These are phyloP conservation scores for Stephania yunnanensis DNA, from an alignment of 164 flowering plant genomes.

Conservation along the genomic window DNA sequence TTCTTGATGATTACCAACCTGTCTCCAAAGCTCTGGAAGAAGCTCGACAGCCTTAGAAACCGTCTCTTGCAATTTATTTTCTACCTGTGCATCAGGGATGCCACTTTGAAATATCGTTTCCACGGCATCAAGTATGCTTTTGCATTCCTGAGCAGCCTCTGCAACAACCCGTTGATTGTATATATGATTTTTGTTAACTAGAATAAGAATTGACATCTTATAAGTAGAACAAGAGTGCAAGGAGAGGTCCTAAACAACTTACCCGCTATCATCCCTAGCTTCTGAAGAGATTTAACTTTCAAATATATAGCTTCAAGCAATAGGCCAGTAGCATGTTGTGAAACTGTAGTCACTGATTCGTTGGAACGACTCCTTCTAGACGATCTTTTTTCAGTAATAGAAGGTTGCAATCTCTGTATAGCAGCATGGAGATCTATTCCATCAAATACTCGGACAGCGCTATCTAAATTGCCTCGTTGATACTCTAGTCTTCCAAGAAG, in stretches of 20 bases:
- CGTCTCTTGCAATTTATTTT: conserved; percentile 76
- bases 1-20: conserved; percentile 64
- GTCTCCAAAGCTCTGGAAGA: conserved; percentile 93
- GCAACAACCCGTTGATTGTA: conserved; percentile 22
- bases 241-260: neutral
- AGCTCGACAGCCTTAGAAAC: conserved; percentile 91
- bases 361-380: conserved; percentile 47
- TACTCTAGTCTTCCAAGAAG: conserved; percentile 96
- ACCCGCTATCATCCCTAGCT: conserved; percentile 78
- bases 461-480: conserved; percentile 87
- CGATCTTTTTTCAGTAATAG: conserved; percentile 37
- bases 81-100: conserved; percentile 61
- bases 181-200: neutral
- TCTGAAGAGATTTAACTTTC: conserved; percentile 88
- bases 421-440: conserved; percentile 96
- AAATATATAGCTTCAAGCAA: conserved; percentile 91
- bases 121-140: conserved; percentile 84
- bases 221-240: neutral
- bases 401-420: conserved; percentile 62
- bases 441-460: conserved; percentile 82
- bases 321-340: conserved; percentile 79
- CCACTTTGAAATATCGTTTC: conserved; percentile 77
- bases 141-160: conserved; percentile 95
- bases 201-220: neutral
- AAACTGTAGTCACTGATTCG: conserved; percentile 42